Evolutionary conservation across 2,329 filamentous ascomycete species (phyloP).

Genomic region (Coniosporium uncinatum): DNA sequence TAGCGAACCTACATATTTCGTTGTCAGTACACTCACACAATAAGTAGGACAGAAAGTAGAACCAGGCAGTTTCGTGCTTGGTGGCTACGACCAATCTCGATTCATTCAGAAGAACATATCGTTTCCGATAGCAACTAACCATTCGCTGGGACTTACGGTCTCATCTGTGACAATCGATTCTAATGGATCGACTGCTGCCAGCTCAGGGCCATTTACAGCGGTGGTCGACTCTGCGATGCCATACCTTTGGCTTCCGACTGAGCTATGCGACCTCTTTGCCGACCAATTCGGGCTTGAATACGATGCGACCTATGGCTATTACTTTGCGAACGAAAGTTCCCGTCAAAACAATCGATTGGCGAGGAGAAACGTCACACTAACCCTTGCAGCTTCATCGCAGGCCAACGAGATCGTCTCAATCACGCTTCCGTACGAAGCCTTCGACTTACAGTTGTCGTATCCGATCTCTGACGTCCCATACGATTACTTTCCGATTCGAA

Average conservation of each 20-base stretch:
- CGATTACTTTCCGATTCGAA: conserved; percentile 28
- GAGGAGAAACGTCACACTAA: not conserved
- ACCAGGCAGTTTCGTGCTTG: conserved; percentile 25
- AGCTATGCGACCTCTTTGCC: conserved; percentile 30
- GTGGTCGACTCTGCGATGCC: conserved; percentile 32
- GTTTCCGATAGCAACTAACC: conserved; percentile 19
- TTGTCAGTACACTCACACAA: too few relatives aligned
- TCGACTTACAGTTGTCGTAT: conserved; percentile 21
- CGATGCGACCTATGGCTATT: conserved; percentile 25
- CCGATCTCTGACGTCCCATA: conserved; percentile 11
- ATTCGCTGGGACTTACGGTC: conserved; percentile 9
- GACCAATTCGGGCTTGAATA: conserved; percentile 29
- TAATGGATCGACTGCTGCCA: too few relatives aligned
- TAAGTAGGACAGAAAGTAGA: not conserved
- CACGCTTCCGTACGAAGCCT: conserved; percentile 27
- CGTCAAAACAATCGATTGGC: conserved; percentile 10
- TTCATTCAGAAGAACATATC: conserved; percentile 24
- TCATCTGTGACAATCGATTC: too few relatives aligned
- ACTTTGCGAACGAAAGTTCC: conserved; percentile 28
- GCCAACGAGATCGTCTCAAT: conserved; percentile 15
- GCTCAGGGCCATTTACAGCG: not conserved
- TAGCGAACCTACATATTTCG: too few relatives aligned
- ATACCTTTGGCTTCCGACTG: conserved; percentile 29
- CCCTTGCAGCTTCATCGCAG: conserved; percentile 4
- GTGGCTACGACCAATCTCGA: conserved; percentile 33